These are phyloP conservation scores for Agaricus bisporus DNA, from an alignment of 768 basidiomycete genomes.

Conservation along the genomic window DNA sequence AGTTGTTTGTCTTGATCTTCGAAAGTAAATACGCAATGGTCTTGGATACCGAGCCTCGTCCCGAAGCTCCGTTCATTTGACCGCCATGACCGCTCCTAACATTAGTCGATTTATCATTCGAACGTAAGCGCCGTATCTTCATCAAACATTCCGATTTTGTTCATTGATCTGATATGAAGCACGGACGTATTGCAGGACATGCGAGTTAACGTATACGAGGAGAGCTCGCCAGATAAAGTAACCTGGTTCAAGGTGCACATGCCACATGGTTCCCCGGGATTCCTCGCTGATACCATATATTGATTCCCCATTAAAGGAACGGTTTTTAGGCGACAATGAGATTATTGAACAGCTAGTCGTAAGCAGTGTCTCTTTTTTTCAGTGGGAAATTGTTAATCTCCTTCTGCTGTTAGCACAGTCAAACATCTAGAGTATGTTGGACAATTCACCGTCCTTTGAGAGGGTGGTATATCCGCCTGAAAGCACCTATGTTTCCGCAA, in stretches of 20 bases:
- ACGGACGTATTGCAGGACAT: conserved; percentile 70
- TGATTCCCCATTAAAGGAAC: conserved; percentile 45
- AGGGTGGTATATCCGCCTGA: conserved; percentile 81
- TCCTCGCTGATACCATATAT: not conserved
- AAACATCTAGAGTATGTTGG: conserved; percentile 64
- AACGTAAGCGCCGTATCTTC: conserved; percentile 2
- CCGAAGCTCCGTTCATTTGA: not conserved
- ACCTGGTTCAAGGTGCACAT: conserved; percentile 67
- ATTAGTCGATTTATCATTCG: not conserved
- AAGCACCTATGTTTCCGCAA: conserved; percentile 65
- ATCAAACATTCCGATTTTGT: too few species aligned
- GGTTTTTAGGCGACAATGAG: conserved; percentile 66
- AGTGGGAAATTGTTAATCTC: not conserved
- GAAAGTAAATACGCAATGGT: not conserved
- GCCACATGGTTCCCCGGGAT: conserved; percentile 8
- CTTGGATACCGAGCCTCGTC: not conserved
- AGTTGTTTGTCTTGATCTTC: conserved; percentile 1
- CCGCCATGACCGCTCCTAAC: not conserved
- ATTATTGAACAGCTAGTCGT: conserved; percentile 73
- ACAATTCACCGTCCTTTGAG: conserved; percentile 72
- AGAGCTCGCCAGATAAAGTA: conserved; percentile 44
- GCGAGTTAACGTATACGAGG: conserved; percentile 57
- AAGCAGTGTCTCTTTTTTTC: conserved; percentile 20
- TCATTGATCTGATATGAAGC: conserved; percentile 27
- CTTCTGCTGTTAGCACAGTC: conserved; percentile 42